These are phyloP conservation scores for Solanum gracilifrons DNA, from an alignment of 257 asterid species.

Conservation along the genomic window DNA sequence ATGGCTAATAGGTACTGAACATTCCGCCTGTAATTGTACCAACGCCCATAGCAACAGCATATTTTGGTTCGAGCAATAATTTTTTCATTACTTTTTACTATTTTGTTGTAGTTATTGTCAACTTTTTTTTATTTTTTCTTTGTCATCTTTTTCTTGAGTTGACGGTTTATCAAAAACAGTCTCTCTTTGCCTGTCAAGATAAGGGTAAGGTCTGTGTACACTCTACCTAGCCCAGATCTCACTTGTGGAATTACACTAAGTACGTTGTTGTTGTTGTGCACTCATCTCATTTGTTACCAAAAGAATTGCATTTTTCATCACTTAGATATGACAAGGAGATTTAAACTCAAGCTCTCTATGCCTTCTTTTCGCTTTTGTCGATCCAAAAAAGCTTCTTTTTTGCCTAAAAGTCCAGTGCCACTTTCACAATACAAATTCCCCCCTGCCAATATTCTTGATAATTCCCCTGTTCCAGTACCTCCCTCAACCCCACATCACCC, in stretches of 20 bases:
- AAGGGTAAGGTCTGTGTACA: neutral
- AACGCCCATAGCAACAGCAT: neutral
- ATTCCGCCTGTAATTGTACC: neutral
- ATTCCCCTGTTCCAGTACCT: slow-evolving; percentile 36
- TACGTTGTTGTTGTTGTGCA: neutral
- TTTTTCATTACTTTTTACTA: neutral
- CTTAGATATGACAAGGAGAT: slow-evolving; percentile 15
- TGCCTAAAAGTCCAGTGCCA: slow-evolving; percentile 22
- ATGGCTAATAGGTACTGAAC: neutral
- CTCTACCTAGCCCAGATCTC: fast-evolving
- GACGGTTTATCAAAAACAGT: neutral
- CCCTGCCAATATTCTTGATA: slow-evolving; percentile 17
- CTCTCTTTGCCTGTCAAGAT: fast-evolving
- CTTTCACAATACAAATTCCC: slow-evolving; percentile 1
- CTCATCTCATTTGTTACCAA: neutral
- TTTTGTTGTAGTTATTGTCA: neutral
- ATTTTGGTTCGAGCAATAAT: neutral
- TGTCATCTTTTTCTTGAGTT: neutral
- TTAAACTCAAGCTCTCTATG: slow-evolving; percentile 17
- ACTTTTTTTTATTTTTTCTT: neutral
- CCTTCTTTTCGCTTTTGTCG: slow-evolving; percentile 25
- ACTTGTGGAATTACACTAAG: neutral
- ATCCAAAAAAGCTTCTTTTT: slow-evolving; percentile 7
- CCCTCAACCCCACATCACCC: slow-evolving; percentile 32
- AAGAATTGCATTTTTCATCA: neutral